phyloP scores from a whole-genome alignment of 2,329 filamentous ascomycete genomes.

The Talaromyces atroroseus region DNA sequence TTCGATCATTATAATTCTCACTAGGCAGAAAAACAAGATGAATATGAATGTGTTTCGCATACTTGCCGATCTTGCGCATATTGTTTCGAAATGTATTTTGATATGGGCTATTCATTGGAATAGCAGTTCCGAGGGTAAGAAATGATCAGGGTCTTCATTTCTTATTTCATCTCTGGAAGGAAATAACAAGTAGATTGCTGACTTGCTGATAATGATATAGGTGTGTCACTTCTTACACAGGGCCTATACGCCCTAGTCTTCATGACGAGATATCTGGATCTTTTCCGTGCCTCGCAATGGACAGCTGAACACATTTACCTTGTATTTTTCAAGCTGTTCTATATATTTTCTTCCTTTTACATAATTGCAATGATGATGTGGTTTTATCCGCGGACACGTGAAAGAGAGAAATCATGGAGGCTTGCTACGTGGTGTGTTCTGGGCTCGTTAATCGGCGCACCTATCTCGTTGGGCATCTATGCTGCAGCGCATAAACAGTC shows the following conservation, averaged over 20 bases:
- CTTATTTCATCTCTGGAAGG: not conserved
- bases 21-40: not conserved
- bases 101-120: constrained; percentile 88
- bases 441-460: constrained; percentile 62
- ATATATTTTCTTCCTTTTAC: constrained; percentile 77
- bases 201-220: constrained; percentile 37
- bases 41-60: constrained; percentile 57
- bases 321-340: constrained; percentile 81
- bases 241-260: constrained; percentile 83
- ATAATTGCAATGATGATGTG: constrained; percentile 84
- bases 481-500: constrained; percentile 56
- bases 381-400: constrained; percentile 78
- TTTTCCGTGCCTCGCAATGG: constrained; percentile 52
- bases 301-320: constrained; percentile 54
- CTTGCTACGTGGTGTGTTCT: constrained; percentile 65
- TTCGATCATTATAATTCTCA: not conserved
- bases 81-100: constrained; percentile 80
- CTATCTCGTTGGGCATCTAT: constrained; percentile 57
- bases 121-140: constrained; percentile 70
- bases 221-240: constrained; percentile 85
- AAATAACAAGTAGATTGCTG: not conserved
- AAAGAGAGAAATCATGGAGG: constrained; percentile 91
- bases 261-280: constrained; percentile 76
- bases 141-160: not conserved
- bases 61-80: constrained; percentile 76